Base-by-base conservation (phyloP, 306 rosid genomes). In the Vicia sativa region DNA sequence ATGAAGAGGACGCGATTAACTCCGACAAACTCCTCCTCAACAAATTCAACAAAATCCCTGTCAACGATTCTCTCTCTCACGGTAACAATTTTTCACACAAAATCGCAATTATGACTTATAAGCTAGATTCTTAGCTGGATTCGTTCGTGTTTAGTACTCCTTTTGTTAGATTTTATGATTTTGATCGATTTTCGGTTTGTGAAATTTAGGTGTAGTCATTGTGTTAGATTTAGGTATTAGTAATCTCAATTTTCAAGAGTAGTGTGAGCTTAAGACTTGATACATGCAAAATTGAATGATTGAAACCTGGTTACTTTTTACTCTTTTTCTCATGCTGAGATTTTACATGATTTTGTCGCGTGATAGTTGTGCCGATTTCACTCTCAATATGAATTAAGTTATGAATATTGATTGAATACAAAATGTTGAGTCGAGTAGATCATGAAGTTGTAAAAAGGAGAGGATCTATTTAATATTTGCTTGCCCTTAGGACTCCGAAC, bases 1-100 rank as follows among this genome's bases (percentile, higher is more conserved):
- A 71, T 53, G 83, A 82, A 46, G 87, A 87, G 21, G 97, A 89
- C 23, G 87, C 74, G 60, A 76, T 19, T 4, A 52, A 70, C 54
- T 38, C 80, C 39, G 76, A 38, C 6, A 85, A 78, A 15, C 67
- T 26, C 18, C 31, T 28, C 61, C 57, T 6, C 61, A 53, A 6
- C 67, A 59, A 48, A 56, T 71, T 44, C 70, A 77, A 73, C 8
- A 62, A 19, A 39, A 39, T 25, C 67, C 16, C 67, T 21, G 21
- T 5, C 57, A 53, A 6, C 63, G 80, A 79, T 16, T 54, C 61
- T 49, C 79, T 68, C 62, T 62, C 73, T 74, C 45, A 37, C 56
- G 97, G 97, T 91, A 79, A 76, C 34, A 23, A 10, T 63, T 68
- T 65, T 71, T 53, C 23, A 37, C 62, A 1, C 6, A 26, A 45